Percentiles rank a stretch among this genome's conserved stretches.
Evolutionary conservation across 73 alveolate genomes (phyloP).

Genomic region (Paramecium octaurelia): DNA sequence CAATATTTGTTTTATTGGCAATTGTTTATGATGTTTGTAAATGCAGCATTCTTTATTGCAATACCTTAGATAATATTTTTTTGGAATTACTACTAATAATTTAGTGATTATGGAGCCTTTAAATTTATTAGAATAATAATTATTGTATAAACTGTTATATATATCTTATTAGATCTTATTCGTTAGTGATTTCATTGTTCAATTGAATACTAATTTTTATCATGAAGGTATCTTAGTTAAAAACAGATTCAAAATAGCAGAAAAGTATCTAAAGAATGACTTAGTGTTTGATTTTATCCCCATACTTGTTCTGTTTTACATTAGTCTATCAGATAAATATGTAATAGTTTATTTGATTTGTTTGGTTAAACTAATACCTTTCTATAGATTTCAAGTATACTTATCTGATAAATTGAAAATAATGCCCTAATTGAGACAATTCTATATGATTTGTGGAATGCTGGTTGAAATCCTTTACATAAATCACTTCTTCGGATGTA

Average conservation of each 20-base stretch:
- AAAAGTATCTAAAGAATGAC: neutral
- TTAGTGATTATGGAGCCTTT: neutral
- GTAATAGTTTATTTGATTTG: neutral
- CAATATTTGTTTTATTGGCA: neutral
- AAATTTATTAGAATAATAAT: neutral
- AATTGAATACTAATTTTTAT: neutral
- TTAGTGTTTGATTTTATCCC: neutral
- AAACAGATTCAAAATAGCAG: neutral
- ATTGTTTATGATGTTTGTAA: neutral
- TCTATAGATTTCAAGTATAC: neutral
- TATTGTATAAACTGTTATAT: neutral
- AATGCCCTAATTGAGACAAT: neutral
- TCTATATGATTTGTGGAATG: neutral
- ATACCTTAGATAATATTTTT: neutral
- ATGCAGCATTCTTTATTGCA: neutral
- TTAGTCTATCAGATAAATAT: neutral
- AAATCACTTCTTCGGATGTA: slow-evolving; percentile 3
- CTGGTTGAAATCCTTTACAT: neutral
- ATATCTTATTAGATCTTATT: neutral
- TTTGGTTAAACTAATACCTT: neutral
- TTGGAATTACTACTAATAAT: neutral
- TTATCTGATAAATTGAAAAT: neutral
- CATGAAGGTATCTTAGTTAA: neutral
- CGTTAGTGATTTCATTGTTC: neutral
- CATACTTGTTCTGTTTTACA: neutral